phyloP scores from a whole-genome alignment of 2,329 filamentous ascomycete genomes.

The Reticulascus tulasneorum region DNA sequence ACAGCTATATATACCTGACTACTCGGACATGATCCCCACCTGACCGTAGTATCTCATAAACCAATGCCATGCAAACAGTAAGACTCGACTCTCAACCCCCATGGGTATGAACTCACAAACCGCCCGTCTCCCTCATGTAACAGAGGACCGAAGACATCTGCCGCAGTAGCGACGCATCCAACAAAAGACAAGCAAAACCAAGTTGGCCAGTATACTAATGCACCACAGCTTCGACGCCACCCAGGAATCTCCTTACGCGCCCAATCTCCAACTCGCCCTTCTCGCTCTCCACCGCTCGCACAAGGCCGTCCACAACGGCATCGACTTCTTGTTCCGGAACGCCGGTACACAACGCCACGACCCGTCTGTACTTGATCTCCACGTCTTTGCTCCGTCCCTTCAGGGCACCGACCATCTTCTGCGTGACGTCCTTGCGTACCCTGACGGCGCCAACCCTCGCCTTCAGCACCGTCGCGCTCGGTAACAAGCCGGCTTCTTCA shows the following conservation, averaged over 20 bases:
- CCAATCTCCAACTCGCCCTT: conserved; percentile 70
- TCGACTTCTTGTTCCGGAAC: conserved; percentile 78
- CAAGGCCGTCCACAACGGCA: conserved; percentile 69
- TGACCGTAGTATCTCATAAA: too few relatives aligned
- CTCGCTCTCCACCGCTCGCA: conserved; percentile 88
- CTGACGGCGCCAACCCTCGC: conserved; percentile 68
- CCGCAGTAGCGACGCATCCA: not conserved
- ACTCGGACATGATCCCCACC: too few relatives aligned
- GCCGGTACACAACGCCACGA: conserved; percentile 82
- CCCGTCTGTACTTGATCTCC: conserved; percentile 81
- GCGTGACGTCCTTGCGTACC: conserved; percentile 62
- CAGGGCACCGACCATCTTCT: conserved; percentile 64
- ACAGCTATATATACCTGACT: too few relatives aligned
- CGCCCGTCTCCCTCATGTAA: too few relatives aligned
- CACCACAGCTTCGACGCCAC: conserved; percentile 67
- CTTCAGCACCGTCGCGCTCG: conserved; percentile 57
- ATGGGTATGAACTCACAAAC: too few relatives aligned
- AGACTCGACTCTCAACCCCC: too few relatives aligned
- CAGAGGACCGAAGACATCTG: too few relatives aligned
- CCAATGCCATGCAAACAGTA: too few relatives aligned
- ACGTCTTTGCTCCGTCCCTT: conserved; percentile 78
- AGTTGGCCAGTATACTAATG: conserved; percentile 28
- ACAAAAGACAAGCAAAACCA: not conserved
- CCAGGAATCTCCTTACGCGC: conserved; percentile 73
- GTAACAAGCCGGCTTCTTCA: conserved; percentile 43